A percentile compares a stretch with the other conserved stretches of the same genome.
phyloP scores from a whole-genome alignment of 2,329 filamentous ascomycete genomes.

The Calycina marina region DNA sequence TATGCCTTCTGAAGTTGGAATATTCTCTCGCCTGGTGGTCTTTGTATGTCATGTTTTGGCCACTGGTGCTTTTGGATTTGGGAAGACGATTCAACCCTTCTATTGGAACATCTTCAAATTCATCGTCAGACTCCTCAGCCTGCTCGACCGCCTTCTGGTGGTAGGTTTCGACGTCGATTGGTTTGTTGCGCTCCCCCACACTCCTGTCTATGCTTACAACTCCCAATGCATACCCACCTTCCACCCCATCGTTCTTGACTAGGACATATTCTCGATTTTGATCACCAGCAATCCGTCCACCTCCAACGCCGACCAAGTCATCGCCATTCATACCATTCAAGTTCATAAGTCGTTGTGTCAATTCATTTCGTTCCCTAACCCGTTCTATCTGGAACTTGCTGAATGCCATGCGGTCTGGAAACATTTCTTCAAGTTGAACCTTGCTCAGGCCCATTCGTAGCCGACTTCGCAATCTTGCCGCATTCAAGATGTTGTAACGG shows the following conservation, averaged over 20 bases:
- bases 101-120: conserved; percentile 25
- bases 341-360: conserved; percentile 90
- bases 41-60: conserved; percentile 14
- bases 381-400: conserved; percentile 93
- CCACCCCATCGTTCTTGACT: conserved; percentile 87
- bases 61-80: conserved; percentile 11
- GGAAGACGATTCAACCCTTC: conserved; percentile 23
- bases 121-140: conserved; percentile 50
- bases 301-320: conserved; percentile 47
- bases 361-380: conserved; percentile 79
- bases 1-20: conserved; percentile 12
- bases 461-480: conserved; percentile 73
- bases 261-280: conserved; percentile 88
- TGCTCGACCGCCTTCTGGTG: conserved; percentile 40
- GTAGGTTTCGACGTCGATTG: conserved; percentile 75
- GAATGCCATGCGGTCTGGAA: conserved; percentile 94
- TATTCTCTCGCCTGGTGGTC: conserved; percentile 18
- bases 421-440: conserved; percentile 92
- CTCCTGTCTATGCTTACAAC: conserved; percentile 81
- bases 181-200: conserved; percentile 65
- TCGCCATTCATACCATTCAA: conserved; percentile 78
- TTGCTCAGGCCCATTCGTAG: conserved; percentile 93
- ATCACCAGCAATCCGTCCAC: conserved; percentile 63
- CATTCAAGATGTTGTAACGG: conserved; percentile 94
- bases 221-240: conserved; percentile 90